These are phyloP conservation scores for Talaromyces ruber DNA, from an alignment of 495 filamentous ascomycete genomes.

Conservation along the genomic window DNA sequence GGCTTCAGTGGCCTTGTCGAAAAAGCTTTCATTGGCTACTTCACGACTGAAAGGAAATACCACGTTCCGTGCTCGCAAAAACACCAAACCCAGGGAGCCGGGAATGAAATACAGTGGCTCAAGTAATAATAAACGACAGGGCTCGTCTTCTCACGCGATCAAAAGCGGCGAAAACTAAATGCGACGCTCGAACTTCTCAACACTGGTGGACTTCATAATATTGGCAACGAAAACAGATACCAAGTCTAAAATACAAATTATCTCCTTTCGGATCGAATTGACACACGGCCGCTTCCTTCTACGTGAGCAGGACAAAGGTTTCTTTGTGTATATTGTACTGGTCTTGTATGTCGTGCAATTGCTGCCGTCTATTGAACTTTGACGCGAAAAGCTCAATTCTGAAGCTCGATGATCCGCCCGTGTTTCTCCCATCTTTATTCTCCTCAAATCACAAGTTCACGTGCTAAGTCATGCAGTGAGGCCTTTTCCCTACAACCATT, in stretches of 20 bases:
- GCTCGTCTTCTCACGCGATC: background rate
- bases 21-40: constrained; percentile 18
- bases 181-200: background rate
- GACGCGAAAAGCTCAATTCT: background rate
- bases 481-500: background rate
- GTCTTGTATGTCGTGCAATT: background rate
- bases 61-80: constrained; percentile 26
- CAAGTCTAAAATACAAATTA: background rate
- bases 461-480: background rate
- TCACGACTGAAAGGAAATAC: constrained; percentile 21
- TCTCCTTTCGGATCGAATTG: background rate
- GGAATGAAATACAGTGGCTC: constrained; percentile 10
- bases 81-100: constrained; percentile 24
- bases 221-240: background rate
- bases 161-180: background rate
- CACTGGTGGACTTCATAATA: background rate
- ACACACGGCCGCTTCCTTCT: background rate
- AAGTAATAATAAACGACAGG: constrained; percentile 1
- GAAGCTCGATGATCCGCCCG: background rate
- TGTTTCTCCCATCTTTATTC: background rate
- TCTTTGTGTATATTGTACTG: background rate
- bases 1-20: constrained; percentile 21
- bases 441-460: background rate
- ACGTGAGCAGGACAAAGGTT: background rate
- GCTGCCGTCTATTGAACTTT: background rate